Percentiles rank a stretch among this genome's conserved stretches.
phyloP scores from a whole-genome alignment of 345 rosid genomes.

The Populus euphratica region DNA sequence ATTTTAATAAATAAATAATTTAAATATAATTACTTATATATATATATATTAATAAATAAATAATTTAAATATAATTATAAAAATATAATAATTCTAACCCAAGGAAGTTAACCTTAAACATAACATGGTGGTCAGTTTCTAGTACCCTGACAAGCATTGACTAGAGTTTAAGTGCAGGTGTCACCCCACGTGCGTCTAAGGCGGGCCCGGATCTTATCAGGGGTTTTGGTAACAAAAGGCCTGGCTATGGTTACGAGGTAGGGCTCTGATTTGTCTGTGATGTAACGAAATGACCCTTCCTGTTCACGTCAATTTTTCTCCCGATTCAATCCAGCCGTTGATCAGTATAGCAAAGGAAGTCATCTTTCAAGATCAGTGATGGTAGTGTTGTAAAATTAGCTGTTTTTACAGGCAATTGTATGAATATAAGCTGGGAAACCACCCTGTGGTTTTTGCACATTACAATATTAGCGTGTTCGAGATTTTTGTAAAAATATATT shows the following conservation, averaged over 20 bases:
- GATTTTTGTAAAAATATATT: no score
- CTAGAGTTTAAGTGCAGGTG: conserved; percentile 43
- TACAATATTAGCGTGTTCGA: no score
- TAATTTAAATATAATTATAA: no score
- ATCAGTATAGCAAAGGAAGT: conserved; percentile 45
- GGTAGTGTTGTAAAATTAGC: background rate
- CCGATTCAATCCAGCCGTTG: conserved; percentile 33
- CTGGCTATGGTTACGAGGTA: conserved; percentile 55
- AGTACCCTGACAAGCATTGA: conserved; percentile 82
- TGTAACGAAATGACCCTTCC: conserved; percentile 42
- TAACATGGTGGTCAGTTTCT: conserved; percentile 48
- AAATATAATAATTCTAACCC: no score
- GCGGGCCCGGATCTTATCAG: conserved; percentile 52
- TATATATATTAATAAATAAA: no score
- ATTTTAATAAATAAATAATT: no score
- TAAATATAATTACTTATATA: no score
- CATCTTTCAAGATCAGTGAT: conserved; percentile 49
- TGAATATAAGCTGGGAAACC: background rate
- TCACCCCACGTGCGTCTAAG: conserved; percentile 61
- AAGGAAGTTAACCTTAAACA: no score
- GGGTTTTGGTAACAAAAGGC: conserved; percentile 35
- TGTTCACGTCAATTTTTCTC: conserved; percentile 65
- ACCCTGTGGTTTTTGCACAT: background rate
- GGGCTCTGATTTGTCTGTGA: conserved; percentile 36
- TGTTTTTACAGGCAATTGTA: background rate